Percentiles rank a stretch among this genome's conserved stretches.
Conservation (phyloP, 306 rosid genomes). For the Mimosa bimucronata region DNA sequence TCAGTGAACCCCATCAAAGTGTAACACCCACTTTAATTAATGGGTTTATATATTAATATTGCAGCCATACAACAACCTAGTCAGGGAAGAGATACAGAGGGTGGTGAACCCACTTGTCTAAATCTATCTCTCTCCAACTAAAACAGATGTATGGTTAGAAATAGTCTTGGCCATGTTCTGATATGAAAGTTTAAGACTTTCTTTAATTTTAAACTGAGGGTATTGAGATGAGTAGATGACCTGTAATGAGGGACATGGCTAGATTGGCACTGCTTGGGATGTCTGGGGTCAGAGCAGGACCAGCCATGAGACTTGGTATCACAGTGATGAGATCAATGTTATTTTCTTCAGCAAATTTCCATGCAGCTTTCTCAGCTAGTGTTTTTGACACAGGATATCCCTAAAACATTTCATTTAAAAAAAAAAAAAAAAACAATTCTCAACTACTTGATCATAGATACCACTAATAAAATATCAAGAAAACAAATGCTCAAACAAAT, state of each 20-base stretch:
- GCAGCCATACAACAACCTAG: background rate
- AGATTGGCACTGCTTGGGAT: constrained; percentile 62
- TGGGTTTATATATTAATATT: background rate
- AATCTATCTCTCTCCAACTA: background rate
- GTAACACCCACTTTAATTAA: background rate
- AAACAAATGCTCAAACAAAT: background rate
- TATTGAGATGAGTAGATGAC: no score
- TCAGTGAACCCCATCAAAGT: background rate
- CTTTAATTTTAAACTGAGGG: no score
- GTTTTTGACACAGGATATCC: constrained; percentile 80
- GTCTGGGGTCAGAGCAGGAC: constrained; percentile 70
- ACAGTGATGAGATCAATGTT: constrained; percentile 76
- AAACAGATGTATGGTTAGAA: background rate
- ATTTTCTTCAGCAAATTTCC: constrained; percentile 76
- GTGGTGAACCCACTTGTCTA: background rate
- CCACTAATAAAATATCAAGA: background rate
- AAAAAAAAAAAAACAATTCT: background rate
- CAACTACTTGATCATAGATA: background rate
- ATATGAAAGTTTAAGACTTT: no score
- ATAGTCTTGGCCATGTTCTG: background rate
- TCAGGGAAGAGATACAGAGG: background rate
- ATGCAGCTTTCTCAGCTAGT: constrained; percentile 77
- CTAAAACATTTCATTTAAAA: constrained; percentile 46
- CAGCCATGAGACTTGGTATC: constrained; percentile 69
- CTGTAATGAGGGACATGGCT: constrained; percentile 61